phyloP scores from a whole-genome alignment of 352 stramenopile species.

The Globisporangium paroecandrum region DNA sequence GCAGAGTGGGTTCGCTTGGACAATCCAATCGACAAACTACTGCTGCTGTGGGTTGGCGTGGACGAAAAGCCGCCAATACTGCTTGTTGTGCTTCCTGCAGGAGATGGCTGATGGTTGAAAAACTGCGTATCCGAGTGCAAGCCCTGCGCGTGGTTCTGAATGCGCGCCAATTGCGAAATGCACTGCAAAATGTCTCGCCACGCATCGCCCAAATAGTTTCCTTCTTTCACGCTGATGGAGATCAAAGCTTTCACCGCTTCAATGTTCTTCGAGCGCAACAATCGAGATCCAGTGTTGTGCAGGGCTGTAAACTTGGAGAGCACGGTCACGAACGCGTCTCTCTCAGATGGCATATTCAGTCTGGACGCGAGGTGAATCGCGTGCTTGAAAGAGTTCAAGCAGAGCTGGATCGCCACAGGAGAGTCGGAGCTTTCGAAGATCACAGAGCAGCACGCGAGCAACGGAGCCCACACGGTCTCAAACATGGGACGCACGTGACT shows the following conservation, averaged over 20 bases:
- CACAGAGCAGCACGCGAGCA: constrained; percentile 96
- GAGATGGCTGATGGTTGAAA: constrained; percentile 55
- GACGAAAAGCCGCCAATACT: constrained; percentile 10
- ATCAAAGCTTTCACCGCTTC: constrained; percentile 97
- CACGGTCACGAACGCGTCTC: constrained; percentile 96
- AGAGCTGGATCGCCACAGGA: constrained; percentile 90
- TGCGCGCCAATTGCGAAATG: constrained; percentile 96
- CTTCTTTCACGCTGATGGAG: constrained; percentile 95
- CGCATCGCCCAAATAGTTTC: constrained; percentile 95
- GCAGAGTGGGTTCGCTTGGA: constrained; percentile 15
- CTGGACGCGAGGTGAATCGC: constrained; percentile 89
- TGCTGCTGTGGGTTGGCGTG: constrained; percentile 24
- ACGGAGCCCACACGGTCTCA: constrained; percentile 97
- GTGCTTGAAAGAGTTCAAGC: constrained; percentile 94
- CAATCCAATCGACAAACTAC: constrained; percentile 20
- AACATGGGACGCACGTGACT: constrained; percentile 96
- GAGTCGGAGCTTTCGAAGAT: constrained; percentile 95
- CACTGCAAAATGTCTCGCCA: constrained; percentile 96
- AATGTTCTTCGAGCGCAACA: constrained; percentile 97
- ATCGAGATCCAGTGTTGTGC: constrained; percentile 86
- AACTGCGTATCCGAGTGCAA: constrained; percentile 80
- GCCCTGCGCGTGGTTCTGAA: constrained; percentile 95
- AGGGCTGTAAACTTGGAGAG: constrained; percentile 96
- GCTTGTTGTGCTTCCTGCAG: constrained; percentile 27
- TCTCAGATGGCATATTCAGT: constrained; percentile 90